Evolutionary conservation across 371 early-diverging fungal genomes (phyloP).

Genomic region (Mucor lusitanicus): DNA sequence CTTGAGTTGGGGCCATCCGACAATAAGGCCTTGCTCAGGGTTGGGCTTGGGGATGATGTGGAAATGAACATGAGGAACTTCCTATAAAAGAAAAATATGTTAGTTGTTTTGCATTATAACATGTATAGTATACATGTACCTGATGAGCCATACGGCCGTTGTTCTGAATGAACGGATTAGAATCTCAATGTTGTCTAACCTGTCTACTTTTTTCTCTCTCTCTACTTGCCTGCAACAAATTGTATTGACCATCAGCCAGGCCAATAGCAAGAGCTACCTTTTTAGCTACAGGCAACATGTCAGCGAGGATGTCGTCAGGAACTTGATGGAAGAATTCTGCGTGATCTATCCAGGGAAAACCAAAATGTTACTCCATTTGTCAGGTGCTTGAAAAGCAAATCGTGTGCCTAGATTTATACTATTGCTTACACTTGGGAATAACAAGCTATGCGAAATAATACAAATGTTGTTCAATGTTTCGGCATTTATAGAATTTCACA

Average conservation of each 20-base stretch:
- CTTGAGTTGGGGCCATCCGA: conserved; percentile 63
- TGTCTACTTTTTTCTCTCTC: neutral
- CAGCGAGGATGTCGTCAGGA: conserved; percentile 83
- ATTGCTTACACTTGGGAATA: conserved; percentile 77
- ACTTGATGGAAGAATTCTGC: conserved; percentile 88
- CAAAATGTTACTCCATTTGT: neutral
- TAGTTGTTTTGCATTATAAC: neutral
- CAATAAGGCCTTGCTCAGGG: conserved; percentile 66
- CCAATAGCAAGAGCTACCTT: conserved; percentile 79
- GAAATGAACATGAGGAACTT: conserved; percentile 90
- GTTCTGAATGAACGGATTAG: conserved; percentile 53
- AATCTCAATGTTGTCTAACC: neutral
- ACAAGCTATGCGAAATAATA: conserved; percentile 66
- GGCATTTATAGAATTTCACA: neutral
- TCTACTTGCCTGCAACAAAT: conserved; percentile 79
- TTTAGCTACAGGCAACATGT: conserved; percentile 88
- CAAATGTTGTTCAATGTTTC: too few species aligned
- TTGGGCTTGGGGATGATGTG: conserved; percentile 87
- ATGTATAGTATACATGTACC: conserved; percentile 18
- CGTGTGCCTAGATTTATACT: too few species aligned
- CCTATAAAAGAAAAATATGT: conserved; percentile 27
- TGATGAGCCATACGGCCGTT: conserved; percentile 67
- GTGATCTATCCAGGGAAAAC: conserved; percentile 67
- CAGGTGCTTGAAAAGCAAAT: neutral
- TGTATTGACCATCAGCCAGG: conserved; percentile 69